Conservation (phyloP, 169 alveolate genomes). For the Theileria equi region DNA sequence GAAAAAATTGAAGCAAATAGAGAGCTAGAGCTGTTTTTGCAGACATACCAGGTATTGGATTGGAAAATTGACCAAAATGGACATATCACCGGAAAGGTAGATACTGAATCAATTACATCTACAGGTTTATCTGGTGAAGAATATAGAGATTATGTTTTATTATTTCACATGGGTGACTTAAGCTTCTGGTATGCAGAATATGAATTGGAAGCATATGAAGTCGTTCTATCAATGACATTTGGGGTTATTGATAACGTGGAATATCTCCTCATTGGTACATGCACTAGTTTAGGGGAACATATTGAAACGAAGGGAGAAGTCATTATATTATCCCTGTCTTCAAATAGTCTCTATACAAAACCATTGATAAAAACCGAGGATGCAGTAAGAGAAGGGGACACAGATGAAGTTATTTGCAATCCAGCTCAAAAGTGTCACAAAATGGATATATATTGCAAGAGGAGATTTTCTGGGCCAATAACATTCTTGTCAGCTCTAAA, state of each 20-base stretch:
- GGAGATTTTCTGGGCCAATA: slow-evolving; percentile 54
- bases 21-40: not conserved
- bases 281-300: slow-evolving; percentile 56
- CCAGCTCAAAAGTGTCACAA: not conserved
- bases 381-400: not conserved
- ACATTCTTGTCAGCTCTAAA: slow-evolving; percentile 37
- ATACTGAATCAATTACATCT: too few species aligned
- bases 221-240: slow-evolving; percentile 45
- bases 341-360: not conserved
- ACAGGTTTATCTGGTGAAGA: too few species aligned
- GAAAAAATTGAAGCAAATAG: not conserved
- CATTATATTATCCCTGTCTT: slow-evolving; percentile 23
- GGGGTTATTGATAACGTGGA: slow-evolving; percentile 53
- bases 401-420: slow-evolving; percentile 1
- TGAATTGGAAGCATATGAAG: slow-evolving; percentile 35
- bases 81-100: not conserved
- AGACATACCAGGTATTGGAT: not conserved
- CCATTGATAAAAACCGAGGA: not conserved
- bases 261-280: slow-evolving; percentile 49
- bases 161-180: slow-evolving; percentile 43
- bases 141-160: slow-evolving; percentile 26
- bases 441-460: slow-evolving; percentile 27
- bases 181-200: slow-evolving; percentile 29
- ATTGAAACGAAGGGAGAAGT: slow-evolving; percentile 57
- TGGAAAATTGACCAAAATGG: not conserved